A percentile compares a stretch with the other conserved stretches of the same genome.
Conservation (phyloP, 768 basidiomycete genomes). For the Xerocomus spinulosus region DNA sequence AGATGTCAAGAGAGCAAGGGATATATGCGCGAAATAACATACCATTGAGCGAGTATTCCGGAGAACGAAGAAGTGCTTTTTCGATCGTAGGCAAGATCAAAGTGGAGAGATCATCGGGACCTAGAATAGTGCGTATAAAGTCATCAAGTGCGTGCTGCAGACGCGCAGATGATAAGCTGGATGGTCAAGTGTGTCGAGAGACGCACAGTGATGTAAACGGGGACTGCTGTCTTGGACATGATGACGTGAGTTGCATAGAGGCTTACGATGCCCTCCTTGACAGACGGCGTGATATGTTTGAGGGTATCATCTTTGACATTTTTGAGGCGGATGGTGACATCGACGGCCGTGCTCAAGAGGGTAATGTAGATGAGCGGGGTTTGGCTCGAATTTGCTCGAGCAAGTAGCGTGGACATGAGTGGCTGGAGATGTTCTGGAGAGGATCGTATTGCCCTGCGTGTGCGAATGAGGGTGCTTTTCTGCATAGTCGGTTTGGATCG, state of each 20-base stretch:
- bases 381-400: conserved; percentile 45
- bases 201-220: conserved; percentile 56
- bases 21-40: conserved; percentile 13
- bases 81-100: conserved; percentile 69
- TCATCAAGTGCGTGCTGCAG: conserved; percentile 51
- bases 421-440: conserved; percentile 47
- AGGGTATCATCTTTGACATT: conserved; percentile 41
- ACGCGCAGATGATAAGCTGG: conserved; percentile 22
- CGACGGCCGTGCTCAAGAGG: conserved; percentile 64
- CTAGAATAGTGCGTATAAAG: conserved; percentile 54
- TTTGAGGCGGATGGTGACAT: conserved; percentile 68
- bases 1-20: not conserved
- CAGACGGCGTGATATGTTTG: conserved; percentile 40
- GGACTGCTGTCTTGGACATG: conserved; percentile 60
- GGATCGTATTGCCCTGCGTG: conserved; percentile 64
- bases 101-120: conserved; percentile 45
- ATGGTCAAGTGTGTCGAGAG: not conserved
- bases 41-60: conserved; percentile 73
- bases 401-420: conserved; percentile 52
- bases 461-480: conserved; percentile 55
- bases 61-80: conserved; percentile 75
- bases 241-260: conserved; percentile 60
- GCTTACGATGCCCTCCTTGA: conserved; percentile 54
- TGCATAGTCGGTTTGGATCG: conserved; percentile 56
- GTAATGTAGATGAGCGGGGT: conserved; percentile 39